Evolutionary conservation across 805 yeast species (phyloP).

Genomic region (Yarrowia sp.): DNA sequence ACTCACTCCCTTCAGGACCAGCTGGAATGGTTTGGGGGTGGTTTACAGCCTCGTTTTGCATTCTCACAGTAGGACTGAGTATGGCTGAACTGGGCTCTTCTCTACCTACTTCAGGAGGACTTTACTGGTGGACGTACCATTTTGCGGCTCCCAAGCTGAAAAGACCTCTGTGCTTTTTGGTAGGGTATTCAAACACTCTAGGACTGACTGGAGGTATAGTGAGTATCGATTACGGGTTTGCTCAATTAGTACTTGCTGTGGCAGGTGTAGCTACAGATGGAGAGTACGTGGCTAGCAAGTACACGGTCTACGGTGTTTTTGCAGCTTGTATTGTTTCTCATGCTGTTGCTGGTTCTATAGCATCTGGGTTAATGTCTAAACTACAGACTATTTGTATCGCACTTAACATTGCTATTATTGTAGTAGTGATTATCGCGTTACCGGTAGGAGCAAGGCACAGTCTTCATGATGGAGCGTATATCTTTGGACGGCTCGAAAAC

Average conservation of each 20-base stretch:
- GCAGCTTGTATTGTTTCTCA: background rate
- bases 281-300: background rate
- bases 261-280: background rate
- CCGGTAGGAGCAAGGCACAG: background rate
- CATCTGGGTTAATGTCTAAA: background rate
- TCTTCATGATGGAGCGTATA: background rate
- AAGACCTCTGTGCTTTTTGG: background rate
- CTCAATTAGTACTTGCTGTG: background rate
- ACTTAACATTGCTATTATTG: background rate
- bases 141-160: background rate
- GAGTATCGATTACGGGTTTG: conserved; percentile 1
- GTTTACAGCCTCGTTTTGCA: background rate
- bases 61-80: background rate
- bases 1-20: background rate
- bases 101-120: background rate
- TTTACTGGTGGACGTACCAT: background rate
- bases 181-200: background rate
- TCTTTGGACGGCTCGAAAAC: background rate
- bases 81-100: background rate
- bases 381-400: background rate
- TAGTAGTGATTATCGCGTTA: background rate
- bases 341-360: background rate
- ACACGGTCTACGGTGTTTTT: background rate
- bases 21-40: conserved; percentile 4
- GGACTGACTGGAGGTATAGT: background rate